Evolutionary conservation across 2,329 filamentous ascomycete genomes (phyloP).

Genomic region (Clarireedia monteithiana): DNA sequence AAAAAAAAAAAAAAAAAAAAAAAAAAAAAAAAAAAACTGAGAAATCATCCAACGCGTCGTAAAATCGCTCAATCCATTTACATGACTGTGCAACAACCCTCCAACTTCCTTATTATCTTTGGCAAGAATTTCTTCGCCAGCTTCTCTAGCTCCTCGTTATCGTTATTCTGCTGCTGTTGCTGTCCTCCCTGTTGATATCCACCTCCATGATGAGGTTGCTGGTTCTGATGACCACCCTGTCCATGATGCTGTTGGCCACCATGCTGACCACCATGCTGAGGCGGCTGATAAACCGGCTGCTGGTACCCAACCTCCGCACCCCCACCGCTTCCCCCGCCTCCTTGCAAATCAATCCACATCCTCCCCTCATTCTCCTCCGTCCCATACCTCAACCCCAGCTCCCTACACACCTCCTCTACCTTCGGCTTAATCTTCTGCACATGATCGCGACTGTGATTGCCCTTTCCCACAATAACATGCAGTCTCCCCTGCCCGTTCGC

Average conservation of each 20-base stretch:
- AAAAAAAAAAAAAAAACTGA: no score
- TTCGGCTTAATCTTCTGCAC: constrained; percentile 93
- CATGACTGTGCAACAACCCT: constrained; percentile 28
- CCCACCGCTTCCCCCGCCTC: constrained; percentile 45
- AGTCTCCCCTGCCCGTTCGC: constrained; percentile 93
- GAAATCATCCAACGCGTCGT: background rate
- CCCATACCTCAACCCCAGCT: constrained; percentile 79
- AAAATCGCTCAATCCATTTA: constrained; percentile 9
- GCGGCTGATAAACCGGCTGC: constrained; percentile 33
- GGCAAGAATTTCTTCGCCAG: constrained; percentile 27
- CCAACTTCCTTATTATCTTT: constrained; percentile 26
- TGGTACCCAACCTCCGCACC: constrained; percentile 21
- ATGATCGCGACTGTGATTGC: constrained; percentile 74
- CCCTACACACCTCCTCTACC: constrained; percentile 82
- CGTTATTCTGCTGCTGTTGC: constrained; percentile 30
- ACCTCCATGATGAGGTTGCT: constrained; percentile 28
- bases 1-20: background rate
- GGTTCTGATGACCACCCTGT: constrained; percentile 33
- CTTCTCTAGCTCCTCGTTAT: constrained; percentile 30
- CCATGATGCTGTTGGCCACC: constrained; percentile 30
- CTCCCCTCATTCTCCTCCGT: constrained; percentile 82
- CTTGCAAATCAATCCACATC: constrained; percentile 77
- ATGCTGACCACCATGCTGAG: constrained; percentile 28
- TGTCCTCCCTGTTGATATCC: constrained; percentile 33
- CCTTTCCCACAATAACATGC: constrained; percentile 90